These are phyloP conservation scores for Ceriops decandra DNA, from an alignment of 345 rosid species.

Conservation along the genomic window DNA sequence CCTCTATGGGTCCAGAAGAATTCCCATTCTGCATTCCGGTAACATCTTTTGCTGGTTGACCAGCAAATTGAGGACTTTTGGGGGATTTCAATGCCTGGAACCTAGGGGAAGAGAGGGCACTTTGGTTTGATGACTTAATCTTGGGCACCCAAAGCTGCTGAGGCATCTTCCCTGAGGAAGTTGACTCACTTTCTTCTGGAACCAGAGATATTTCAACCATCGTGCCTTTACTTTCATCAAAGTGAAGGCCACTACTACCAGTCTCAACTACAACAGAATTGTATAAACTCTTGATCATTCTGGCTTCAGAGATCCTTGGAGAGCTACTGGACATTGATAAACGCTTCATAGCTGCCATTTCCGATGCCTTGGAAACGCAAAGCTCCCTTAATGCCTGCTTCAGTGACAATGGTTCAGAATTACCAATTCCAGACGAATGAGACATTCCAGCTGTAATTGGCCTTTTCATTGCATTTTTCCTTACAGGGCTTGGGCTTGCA, in stretches of 20 bases:
- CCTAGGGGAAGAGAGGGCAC: conserved; percentile 23
- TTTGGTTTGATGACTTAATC: conserved; percentile 30
- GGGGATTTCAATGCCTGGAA: conserved; percentile 14
- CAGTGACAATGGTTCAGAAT: conserved; percentile 64
- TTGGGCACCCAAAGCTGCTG: conserved; percentile 39
- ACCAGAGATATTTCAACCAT: conserved; percentile 57
- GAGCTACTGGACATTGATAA: conserved; percentile 49
- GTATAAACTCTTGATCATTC: conserved; percentile 68
- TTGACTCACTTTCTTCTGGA: conserved; percentile 45
- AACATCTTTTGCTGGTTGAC: conserved; percentile 5
- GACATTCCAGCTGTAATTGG: conserved; percentile 58
- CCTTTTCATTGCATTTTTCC: conserved; percentile 61
- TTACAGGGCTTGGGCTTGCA: conserved; percentile 53
- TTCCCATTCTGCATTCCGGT: conserved; percentile 19
- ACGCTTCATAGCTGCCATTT: conserved; percentile 87
- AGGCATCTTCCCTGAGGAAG: conserved; percentile 36
- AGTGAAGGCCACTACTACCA: conserved; percentile 40
- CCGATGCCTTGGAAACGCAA: conserved; percentile 89
- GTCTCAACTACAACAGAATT: conserved; percentile 59
- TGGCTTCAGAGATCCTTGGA: conserved; percentile 71
- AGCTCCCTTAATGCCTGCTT: conserved; percentile 91
- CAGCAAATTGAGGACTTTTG: conserved; percentile 24
- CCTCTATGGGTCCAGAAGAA: conserved; percentile 25
- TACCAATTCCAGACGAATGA: conserved; percentile 57
- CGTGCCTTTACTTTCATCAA: conserved; percentile 41